Percentiles rank a stretch among this genome's conserved stretches.
Conservation (phyloP, 371 early-diverging fungal species). For the Apophysomyces trapeziformis region DNA sequence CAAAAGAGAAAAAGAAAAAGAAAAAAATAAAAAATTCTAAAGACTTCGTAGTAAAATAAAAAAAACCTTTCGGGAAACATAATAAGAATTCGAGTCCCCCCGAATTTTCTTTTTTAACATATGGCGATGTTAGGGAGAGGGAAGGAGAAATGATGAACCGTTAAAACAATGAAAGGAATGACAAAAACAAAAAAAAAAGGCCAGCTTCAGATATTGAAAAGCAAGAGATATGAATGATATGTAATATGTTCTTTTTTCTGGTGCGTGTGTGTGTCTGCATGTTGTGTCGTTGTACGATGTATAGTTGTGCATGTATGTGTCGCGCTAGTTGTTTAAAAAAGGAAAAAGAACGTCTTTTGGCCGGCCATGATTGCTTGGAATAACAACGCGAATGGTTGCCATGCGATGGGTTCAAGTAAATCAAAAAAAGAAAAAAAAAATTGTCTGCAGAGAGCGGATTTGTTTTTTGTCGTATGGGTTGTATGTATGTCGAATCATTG, state of each 20-base stretch:
- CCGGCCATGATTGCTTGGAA: not conserved
- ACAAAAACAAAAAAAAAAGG: not conserved
- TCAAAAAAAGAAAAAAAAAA: not conserved
- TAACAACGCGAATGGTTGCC: not conserved
- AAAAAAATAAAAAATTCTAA: conserved; percentile 3
- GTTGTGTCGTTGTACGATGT: not conserved
- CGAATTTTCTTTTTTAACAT: conserved; percentile 1
- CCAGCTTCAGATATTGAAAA: not conserved
- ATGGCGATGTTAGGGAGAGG: conserved; percentile 8
- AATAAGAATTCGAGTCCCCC: conserved; percentile 10
- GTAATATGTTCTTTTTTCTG: not conserved
- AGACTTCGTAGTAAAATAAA: not conserved
- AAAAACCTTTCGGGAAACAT: conserved; percentile 3
- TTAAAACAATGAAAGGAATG: not conserved
- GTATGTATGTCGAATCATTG: no score
- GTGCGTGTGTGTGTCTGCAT: no score
- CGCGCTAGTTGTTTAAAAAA: not conserved
- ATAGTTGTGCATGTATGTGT: not conserved
- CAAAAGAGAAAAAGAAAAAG: not conserved
- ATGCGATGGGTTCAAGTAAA: not conserved
- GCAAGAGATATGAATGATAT: not conserved
- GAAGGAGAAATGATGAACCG: conserved; percentile 6
- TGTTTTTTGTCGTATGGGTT: not conserved
- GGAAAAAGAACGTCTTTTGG: not conserved
- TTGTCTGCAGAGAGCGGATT: not conserved